Base-by-base conservation (phyloP, 2,329 filamentous ascomycete genomes). In the Colletotrichum chlorophyti region DNA sequence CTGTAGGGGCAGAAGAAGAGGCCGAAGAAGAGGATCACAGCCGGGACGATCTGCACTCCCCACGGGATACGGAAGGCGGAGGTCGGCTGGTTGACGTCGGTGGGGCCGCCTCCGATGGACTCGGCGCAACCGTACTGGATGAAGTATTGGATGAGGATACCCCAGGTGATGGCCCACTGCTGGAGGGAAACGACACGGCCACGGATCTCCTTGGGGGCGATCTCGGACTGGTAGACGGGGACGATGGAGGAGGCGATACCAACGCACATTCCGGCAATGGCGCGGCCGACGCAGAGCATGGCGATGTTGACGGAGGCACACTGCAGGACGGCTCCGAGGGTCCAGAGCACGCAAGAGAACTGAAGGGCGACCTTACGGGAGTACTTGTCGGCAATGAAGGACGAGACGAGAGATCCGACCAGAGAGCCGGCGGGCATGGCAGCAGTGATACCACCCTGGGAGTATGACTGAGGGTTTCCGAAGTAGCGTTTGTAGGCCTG, bases 391-490 rank as follows among this genome's bases (percentile, higher is more conserved):
- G 80, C 80, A 17, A 85, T 65, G 59, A 79, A 79, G 24, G 80
- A 82, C 5, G 80, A 82, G 17, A 70, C 53, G 11, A 85, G 70
- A 1, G 82, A 79, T 29, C 82, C 89, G 9, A 88, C 71, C 61
- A 90, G 85, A 5, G 88, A 91, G 14, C 90, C 89, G 43, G 84
- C 88, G 14, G 89, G 85, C 89, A 92, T 91, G 2, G 88, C 78
- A 19, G 88, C 88, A 3, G 88, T 90, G 69, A 91, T 91, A 41
- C 82, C 88, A 40, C 88, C 89, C 72, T 91, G 88, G 1, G 81
- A 77, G 64, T 83, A 80, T 1, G 78, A 81, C 15, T 70, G 69
- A 3, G 82, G 82, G 52, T 91, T 82, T 65, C 85, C 78, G 74
- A 92, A 92, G 72, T 90, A 92, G 66, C 83, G 85, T 65, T 85